phyloP scores from a whole-genome alignment of 768 basidiomycete genomes.

The Scleroderma citrinum region DNA sequence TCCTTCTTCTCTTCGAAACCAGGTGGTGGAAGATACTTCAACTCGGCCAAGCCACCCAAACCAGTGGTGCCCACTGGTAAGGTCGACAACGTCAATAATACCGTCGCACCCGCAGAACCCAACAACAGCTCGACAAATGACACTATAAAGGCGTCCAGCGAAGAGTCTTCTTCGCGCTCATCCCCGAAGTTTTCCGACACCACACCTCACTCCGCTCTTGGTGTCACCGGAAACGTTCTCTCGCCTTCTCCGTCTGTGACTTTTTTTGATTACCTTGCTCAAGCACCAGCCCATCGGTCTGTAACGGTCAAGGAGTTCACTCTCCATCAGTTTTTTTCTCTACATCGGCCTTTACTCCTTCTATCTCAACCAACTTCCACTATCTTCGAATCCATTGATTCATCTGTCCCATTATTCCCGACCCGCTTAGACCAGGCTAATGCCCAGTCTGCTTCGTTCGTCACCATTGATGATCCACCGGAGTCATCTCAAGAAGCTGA shows the following conservation, averaged over 20 bases:
- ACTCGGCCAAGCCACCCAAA: constrained; percentile 62
- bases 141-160: constrained; percentile 14
- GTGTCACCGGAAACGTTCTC: constrained; percentile 9
- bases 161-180: constrained; percentile 20
- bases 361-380: constrained; percentile 55
- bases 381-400: constrained; percentile 39
- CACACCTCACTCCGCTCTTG: constrained; percentile 13
- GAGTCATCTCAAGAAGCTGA: constrained; percentile 63
- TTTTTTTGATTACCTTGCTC: constrained; percentile 1
- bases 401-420: constrained; percentile 14
- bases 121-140: constrained; percentile 9
- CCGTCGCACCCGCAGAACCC: constrained; percentile 25
- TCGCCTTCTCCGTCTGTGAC: constrained; percentile 11
- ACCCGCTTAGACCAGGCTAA: constrained; percentile 18
- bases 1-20: constrained; percentile 77
- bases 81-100: constrained; percentile 35
- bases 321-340: constrained; percentile 79
- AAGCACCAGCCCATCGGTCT: constrained; percentile 41
- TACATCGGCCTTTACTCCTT: constrained; percentile 73
- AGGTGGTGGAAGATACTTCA: constrained; percentile 70
- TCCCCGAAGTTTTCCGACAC: constrained; percentile 18
- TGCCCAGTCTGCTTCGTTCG: constrained; percentile 20
- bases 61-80: constrained; percentile 32
- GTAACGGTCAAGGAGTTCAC: constrained; percentile 66
- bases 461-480: constrained; percentile 37